Base-by-base conservation (phyloP, 2,329 filamentous ascomycete species). In the Fusarium caatingaense region DNA sequence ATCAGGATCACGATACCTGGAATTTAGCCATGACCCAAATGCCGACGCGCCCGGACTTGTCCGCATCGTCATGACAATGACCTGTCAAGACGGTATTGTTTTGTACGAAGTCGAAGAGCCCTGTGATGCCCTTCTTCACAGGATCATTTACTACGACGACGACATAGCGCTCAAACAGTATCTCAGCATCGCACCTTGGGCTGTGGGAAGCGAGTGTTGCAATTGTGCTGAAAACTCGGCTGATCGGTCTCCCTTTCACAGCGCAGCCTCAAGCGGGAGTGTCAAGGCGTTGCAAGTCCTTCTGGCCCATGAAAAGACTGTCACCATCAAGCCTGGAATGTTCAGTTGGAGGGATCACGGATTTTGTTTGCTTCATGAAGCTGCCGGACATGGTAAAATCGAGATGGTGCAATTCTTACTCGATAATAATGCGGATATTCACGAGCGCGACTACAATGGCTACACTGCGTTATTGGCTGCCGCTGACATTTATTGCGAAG, bases 401-500 rank as follows among this genome's bases (percentile, higher is more conserved):
- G 45, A 28, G 1, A 28, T 47, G 18, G 45, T 47, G 2, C 45
- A 27, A 28, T 47, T 15, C 18, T 47, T 47, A 4, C 45, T 47
- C 12, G 25, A 47, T 8, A 47, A 47, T 3, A 18, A 15, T 20
- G 45, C 23, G 5, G 25, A 28, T 28, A 28, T 47, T 12, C 18
- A 47, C 12, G 45, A 20, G 25, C 45, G 45, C 11, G 45, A 47
- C n/a, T 0, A 4, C 5, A 15, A 3, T 47, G 45, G 12, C 3
- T 47, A n/a, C 12, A 47, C 45, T 0, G 1, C 44, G 0, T 3
- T 47, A 15, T 0, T 2, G 25, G 25, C 25, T 7, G 44, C 44
- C 8, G 44, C 44, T n/a, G n/a, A n/a, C n/a, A n/a, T n/a, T n/a
- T n/a, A n/a, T n/a, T n/a, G n/a, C n/a, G n/a, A n/a, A n/a, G n/a